phyloP scores from a whole-genome alignment of 805 yeast genomes.

The Yarrowia porcina region DNA sequence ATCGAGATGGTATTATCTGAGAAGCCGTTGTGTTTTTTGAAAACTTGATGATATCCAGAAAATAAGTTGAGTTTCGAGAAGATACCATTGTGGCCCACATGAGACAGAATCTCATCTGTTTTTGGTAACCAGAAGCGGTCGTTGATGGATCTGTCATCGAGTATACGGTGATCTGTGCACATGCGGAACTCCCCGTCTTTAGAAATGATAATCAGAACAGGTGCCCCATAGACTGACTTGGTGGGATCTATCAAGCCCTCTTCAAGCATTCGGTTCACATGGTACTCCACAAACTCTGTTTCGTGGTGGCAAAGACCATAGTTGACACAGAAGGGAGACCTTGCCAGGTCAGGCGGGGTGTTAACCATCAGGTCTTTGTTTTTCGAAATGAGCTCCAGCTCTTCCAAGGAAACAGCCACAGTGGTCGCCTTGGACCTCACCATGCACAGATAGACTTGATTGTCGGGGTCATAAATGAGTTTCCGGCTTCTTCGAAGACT shows the following conservation, averaged over 20 bases:
- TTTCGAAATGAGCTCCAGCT: background rate
- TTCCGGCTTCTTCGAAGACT: background rate
- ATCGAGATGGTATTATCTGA: background rate
- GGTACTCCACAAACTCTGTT: slow-evolving; percentile 2
- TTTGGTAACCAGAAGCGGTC: slow-evolving; percentile 12
- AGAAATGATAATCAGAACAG: background rate
- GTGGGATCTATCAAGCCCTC: background rate
- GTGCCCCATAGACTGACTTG: background rate
- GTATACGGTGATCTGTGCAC: background rate
- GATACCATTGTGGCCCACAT: background rate
- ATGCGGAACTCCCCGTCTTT: slow-evolving; percentile 14
- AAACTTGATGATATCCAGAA: background rate
- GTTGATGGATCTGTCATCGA: slow-evolving; percentile 2
- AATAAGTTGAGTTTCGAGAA: background rate
- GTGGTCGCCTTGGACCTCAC: background rate
- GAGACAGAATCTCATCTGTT: background rate
- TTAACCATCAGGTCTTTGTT: background rate
- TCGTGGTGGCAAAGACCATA: slow-evolving; percentile 9
- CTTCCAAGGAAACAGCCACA: background rate
- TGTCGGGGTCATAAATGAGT: slow-evolving; percentile 14
- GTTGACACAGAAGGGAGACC: background rate
- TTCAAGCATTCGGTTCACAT: background rate
- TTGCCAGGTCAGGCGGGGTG: background rate
- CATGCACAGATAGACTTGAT: slow-evolving; percentile 6
- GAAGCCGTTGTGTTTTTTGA: background rate